phyloP scores from a whole-genome alignment of 176 grass and related monocot genomes.

The Lolium rigidum region DNA sequence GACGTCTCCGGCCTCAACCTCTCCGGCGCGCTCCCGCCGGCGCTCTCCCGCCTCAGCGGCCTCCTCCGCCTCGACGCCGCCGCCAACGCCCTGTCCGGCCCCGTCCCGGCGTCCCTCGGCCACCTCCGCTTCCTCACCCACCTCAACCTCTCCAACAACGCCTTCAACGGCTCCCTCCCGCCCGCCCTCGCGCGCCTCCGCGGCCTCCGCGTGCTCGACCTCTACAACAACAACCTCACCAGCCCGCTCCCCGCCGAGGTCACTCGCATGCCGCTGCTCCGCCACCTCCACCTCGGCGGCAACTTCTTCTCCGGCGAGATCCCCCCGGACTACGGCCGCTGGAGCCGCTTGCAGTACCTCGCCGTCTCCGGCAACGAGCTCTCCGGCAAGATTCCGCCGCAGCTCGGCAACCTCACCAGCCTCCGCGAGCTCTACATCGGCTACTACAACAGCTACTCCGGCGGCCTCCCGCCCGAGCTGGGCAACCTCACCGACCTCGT shows the following conservation, averaged over 20 bases:
- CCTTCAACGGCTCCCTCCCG: slow-evolving; percentile 67
- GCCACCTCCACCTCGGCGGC: slow-evolving; percentile 69
- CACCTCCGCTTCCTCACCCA: slow-evolving; percentile 57
- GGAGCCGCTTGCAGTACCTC: slow-evolving; percentile 55
- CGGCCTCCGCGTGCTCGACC: slow-evolving; percentile 60
- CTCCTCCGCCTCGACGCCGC: slow-evolving; percentile 63
- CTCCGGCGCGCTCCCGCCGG: slow-evolving; percentile 60
- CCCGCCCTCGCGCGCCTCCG: slow-evolving; percentile 51
- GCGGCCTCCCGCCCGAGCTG: slow-evolving; percentile 60
- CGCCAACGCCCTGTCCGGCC: slow-evolving; percentile 58
- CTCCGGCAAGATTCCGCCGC: slow-evolving; percentile 59
- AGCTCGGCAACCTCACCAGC: slow-evolving; percentile 69
- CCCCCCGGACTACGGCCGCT: slow-evolving; percentile 63
- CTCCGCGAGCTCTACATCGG: slow-evolving; percentile 79
- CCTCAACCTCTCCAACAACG: slow-evolving; percentile 95
- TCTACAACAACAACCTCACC: slow-evolving; percentile 91
- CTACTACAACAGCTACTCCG: slow-evolving; percentile 74
- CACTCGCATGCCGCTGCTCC: slow-evolving; percentile 54
- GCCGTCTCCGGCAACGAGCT: slow-evolving; percentile 87
- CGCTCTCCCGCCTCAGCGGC: slow-evolving; percentile 50
- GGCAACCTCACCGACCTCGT: slow-evolving; percentile 69
- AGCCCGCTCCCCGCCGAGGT: slow-evolving; percentile 70
- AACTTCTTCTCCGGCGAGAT: slow-evolving; percentile 79
- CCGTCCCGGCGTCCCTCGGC: slow-evolving; percentile 57
- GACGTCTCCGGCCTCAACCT: slow-evolving; percentile 68